Evolutionary conservation across 2,329 filamentous ascomycete genomes (phyloP).

Genomic region (Claviceps monticola): DNA sequence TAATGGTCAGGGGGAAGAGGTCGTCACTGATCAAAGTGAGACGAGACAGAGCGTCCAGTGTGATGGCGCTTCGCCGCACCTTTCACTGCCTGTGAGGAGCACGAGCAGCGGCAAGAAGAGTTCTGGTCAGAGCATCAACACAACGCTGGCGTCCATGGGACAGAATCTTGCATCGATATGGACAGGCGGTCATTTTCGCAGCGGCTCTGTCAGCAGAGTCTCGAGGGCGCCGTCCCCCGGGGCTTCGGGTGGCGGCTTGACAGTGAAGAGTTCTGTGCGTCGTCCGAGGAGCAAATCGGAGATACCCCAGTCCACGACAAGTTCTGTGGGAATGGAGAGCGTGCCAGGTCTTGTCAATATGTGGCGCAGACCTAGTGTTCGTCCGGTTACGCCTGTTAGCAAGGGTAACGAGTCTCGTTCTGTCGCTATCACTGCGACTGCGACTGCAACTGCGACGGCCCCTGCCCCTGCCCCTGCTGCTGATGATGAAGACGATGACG

Average conservation of each 20-base stretch:
- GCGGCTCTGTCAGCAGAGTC: constrained; percentile 42
- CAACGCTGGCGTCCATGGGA: constrained; percentile 41
- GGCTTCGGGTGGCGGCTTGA: constrained; percentile 27
- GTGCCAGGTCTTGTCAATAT: constrained; percentile 33
- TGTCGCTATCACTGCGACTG: neutral
- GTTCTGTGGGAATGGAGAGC: constrained; percentile 17
- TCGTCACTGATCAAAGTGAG: constrained; percentile 7
- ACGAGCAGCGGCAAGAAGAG: constrained; percentile 38
- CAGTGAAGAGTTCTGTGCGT: constrained; percentile 34
- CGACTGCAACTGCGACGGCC: neutral
- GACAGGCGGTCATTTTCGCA: constrained; percentile 39
- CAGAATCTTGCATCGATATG: constrained; percentile 41
- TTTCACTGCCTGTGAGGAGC: constrained; percentile 37
- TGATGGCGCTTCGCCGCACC: constrained; percentile 25
- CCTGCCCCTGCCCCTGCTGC: neutral
- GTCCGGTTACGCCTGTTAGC: constrained; percentile 35
- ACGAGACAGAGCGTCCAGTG: constrained; percentile 24
- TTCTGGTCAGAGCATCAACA: constrained; percentile 42
- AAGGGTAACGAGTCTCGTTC: constrained; percentile 14
- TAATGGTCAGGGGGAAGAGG: constrained; percentile 19
- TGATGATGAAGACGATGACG: constrained; percentile 16
- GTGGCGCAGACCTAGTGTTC: constrained; percentile 39
- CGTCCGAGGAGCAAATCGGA: constrained; percentile 44
- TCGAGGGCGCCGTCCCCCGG: constrained; percentile 40
- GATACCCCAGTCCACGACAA: constrained; percentile 25